Percentiles rank a stretch among this genome's conserved stretches.
Evolutionary conservation across 2,329 filamentous ascomycete genomes (phyloP).

Genomic region (Talaromyces sp.): DNA sequence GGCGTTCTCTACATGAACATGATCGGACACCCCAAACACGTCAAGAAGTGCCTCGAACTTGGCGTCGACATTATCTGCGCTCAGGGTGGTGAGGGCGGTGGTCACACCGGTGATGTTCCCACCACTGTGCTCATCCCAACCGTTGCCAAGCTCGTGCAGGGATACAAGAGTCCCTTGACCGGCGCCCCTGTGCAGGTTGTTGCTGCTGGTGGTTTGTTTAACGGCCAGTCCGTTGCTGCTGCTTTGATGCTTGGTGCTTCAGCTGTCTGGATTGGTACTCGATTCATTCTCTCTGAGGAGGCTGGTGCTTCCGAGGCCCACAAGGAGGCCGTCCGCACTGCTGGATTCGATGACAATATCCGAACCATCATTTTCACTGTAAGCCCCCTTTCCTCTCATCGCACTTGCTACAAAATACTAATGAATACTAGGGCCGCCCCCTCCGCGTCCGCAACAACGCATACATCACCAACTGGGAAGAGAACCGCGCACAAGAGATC

Average conservation of each 20-base stretch:
- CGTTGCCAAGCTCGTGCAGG: constrained; percentile 76
- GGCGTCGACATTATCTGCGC: constrained; percentile 97
- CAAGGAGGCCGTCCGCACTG: constrained; percentile 90
- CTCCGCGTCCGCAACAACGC: constrained; percentile 89
- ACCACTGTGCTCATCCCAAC: constrained; percentile 90
- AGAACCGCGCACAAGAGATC: constrained; percentile 84
- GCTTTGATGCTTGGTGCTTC: constrained; percentile 88
- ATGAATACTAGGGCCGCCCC: constrained; percentile 63
- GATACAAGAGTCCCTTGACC: constrained; percentile 80
- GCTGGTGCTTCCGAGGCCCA: constrained; percentile 89
- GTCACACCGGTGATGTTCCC: constrained; percentile 91
- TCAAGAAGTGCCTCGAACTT: constrained; percentile 88
- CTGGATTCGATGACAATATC: constrained; percentile 91
- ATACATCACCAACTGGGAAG: constrained; percentile 96
- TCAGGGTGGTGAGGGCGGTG: constrained; percentile 95
- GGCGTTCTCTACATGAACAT: constrained; percentile 99
- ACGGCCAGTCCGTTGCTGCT: constrained; percentile 84
- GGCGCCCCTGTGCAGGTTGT: constrained; percentile 86
- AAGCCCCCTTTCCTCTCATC: constrained; percentile 17
- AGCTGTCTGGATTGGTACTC: constrained; percentile 94
- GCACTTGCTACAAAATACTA: neutral
- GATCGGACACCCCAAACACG: constrained; percentile 99
- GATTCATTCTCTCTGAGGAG: constrained; percentile 91
- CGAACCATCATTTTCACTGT: constrained; percentile 96
- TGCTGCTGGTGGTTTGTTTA: constrained; percentile 90